Evolutionary conservation across 2,329 filamentous ascomycete species (phyloP).

Genomic region (Penicillium sp.): DNA sequence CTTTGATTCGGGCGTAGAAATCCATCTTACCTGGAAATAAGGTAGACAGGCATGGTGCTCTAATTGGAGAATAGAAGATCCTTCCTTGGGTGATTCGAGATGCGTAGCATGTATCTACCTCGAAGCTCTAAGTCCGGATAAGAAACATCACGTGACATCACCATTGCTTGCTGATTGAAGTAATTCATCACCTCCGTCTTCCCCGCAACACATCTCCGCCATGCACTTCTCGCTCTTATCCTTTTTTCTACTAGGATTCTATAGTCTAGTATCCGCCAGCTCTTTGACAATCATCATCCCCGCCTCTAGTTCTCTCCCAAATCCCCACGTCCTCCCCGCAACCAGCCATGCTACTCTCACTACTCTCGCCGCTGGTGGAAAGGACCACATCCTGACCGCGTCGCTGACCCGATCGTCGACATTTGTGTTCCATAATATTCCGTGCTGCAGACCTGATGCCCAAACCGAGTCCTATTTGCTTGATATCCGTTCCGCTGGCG

Average conservation of each 20-base stretch:
- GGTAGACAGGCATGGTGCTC: constrained; percentile 32
- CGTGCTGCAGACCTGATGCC: constrained; percentile 23
- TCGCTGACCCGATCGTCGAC: constrained; percentile 67
- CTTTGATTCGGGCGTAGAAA: too few relatives aligned
- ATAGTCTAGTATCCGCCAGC: constrained; percentile 3
- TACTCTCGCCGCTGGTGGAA: constrained; percentile 37
- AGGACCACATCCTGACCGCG: constrained; percentile 57
- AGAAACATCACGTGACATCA: neutral
- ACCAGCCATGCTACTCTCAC: constrained; percentile 55
- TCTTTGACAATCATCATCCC: constrained; percentile 42
- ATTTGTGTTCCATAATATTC: constrained; percentile 73
- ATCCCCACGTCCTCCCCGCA: constrained; percentile 44
- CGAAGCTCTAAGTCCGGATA: neutral
- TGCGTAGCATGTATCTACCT: neutral
- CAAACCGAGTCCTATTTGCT: constrained; percentile 66
- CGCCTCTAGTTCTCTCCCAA: constrained; percentile 45
- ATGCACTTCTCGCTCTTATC: constrained; percentile 7
- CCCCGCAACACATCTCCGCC: neutral
- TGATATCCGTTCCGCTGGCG: constrained; percentile 68
- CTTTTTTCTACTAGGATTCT: constrained; percentile 1
- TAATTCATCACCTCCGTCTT: neutral
- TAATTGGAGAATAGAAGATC: neutral
- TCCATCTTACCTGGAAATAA: constrained; percentile 42
- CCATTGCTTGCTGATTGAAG: neutral
- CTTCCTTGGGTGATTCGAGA: neutral